phyloP scores from a whole-genome alignment of 1,284 basidiomycete species.

The Trametes hirsuta region DNA sequence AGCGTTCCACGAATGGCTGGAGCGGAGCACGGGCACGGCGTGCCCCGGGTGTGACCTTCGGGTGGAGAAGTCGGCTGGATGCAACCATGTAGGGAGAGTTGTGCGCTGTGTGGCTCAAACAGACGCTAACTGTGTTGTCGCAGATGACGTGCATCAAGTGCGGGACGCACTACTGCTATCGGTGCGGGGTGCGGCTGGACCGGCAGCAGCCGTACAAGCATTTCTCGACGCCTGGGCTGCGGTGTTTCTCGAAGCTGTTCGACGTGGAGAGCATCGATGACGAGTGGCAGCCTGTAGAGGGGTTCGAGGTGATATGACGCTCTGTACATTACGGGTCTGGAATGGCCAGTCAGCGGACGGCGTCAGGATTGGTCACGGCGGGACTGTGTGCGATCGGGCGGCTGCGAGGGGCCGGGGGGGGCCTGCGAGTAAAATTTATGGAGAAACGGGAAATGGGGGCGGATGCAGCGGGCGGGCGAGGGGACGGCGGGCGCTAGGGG shows the following conservation, averaged over 20 bases:
- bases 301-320: slow-evolving; percentile 38
- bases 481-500: background rate
- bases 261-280: slow-evolving; percentile 51
- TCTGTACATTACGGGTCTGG: background rate
- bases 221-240: slow-evolving; percentile 58
- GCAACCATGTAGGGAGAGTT: slow-evolving; percentile 66
- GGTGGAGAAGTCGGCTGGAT: slow-evolving; percentile 77
- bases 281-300: slow-evolving; percentile 58
- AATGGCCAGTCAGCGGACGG: background rate
- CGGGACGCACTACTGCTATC: slow-evolving; percentile 76
- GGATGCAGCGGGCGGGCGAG: background rate
- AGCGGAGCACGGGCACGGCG: slow-evolving; percentile 54
- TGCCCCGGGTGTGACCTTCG: slow-evolving; percentile 72
- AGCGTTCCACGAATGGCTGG: slow-evolving; percentile 67
- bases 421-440: slow-evolving; percentile 1
- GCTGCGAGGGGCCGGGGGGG: slow-evolving; percentile 9
- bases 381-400: slow-evolving; percentile 11
- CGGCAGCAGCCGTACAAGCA: slow-evolving; percentile 66
- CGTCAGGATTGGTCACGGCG: slow-evolving; percentile 8
- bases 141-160: slow-evolving; percentile 79
- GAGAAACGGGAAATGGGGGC: background rate
- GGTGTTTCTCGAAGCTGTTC: slow-evolving; percentile 70
- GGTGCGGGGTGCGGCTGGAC: slow-evolving; percentile 61
- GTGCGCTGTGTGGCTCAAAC: background rate
- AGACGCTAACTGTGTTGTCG: slow-evolving; percentile 11